Evolutionary conservation across 352 stramenopile species (phyloP).

Genomic region (Globisporangium yorkense): DNA sequence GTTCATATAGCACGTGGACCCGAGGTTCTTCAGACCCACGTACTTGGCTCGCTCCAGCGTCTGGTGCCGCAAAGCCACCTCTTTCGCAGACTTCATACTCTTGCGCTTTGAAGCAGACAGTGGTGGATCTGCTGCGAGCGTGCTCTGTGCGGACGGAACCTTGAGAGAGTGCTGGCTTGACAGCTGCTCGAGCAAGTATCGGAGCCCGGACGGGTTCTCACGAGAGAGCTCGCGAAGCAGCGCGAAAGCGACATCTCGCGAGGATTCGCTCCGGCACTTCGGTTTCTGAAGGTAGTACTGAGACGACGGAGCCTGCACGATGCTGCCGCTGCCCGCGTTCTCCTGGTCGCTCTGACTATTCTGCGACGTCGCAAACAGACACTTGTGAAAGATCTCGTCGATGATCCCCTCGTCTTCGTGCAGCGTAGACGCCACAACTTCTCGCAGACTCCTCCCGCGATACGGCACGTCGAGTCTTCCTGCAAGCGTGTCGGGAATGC

Average conservation of each 20-base stretch:
- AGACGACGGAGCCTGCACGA: conserved; percentile 25
- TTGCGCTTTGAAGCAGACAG: conserved; percentile 49
- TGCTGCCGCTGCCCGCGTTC: neutral
- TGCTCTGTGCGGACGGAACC: conserved; percentile 27
- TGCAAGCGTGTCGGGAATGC: conserved; percentile 48
- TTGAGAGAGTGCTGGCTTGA: conserved; percentile 67
- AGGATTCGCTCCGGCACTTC: conserved; percentile 77
- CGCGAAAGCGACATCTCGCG: conserved; percentile 69
- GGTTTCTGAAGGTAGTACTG: conserved; percentile 76
- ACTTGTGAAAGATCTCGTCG: conserved; percentile 61
- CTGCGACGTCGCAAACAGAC: conserved; percentile 56
- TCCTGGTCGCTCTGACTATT: conserved; percentile 13
- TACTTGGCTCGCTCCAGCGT: conserved; percentile 69
- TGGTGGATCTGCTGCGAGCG: conserved; percentile 7
- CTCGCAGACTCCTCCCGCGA: conserved; percentile 41
- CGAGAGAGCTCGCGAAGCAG: conserved; percentile 62
- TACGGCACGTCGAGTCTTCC: conserved; percentile 30
- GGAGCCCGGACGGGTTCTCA: conserved; percentile 56
- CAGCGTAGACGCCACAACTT: conserved; percentile 37
- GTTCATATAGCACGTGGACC: conserved; percentile 96
- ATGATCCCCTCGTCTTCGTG: conserved; percentile 59
- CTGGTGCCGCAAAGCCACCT: conserved; percentile 15
- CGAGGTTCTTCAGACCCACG: conserved; percentile 92
- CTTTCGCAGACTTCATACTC: conserved; percentile 31
- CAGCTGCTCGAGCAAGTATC: conserved; percentile 69